A percentile compares a stretch with the other conserved stretches of the same genome.
Conservation (phyloP, 2,329 filamentous ascomycete genomes). For the Pestalotiopsis sp. region DNA sequence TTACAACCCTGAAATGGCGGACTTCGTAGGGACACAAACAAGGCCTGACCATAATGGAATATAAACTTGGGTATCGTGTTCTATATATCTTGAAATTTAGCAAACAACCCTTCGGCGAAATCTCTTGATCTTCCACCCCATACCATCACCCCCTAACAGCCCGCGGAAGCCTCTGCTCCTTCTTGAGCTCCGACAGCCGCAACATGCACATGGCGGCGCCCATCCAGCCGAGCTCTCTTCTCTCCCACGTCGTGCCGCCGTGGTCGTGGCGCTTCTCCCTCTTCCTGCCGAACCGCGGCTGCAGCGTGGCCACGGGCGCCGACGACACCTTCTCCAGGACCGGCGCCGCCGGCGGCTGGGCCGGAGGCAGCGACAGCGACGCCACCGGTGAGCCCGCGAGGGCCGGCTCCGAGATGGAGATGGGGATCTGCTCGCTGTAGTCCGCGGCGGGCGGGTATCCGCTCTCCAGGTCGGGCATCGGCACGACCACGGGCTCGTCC, state of each 20-base stretch:
- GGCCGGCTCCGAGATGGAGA: background rate
- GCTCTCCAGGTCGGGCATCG: background rate
- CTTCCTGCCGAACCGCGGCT: slow-evolving; percentile 27
- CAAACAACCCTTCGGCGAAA: background rate
- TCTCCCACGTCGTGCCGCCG: slow-evolving; percentile 40
- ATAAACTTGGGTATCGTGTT: background rate
- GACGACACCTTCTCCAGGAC: slow-evolving; percentile 16
- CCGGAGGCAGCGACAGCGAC: background rate
- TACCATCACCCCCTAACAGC: background rate
- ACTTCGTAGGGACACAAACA: no score
- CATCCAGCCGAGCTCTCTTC: slow-evolving; percentile 46
- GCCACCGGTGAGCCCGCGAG: slow-evolving; percentile 8
- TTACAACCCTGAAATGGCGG: no score
- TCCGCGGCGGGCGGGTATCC: background rate
- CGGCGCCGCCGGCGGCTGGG: slow-evolving; percentile 15
- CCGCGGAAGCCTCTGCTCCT: slow-evolving; percentile 10
- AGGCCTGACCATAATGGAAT: no score
- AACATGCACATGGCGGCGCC: slow-evolving; percentile 47
- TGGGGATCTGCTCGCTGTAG: slow-evolving; percentile 19
- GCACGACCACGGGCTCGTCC: background rate
- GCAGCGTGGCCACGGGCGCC: slow-evolving; percentile 31
- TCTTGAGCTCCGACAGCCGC: slow-evolving; percentile 31
- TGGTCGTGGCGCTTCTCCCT: slow-evolving; percentile 23
- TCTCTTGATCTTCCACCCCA: background rate
- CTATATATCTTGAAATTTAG: background rate